Evolutionary conservation across 2,329 filamentous ascomycete species (phyloP), one percentile per base, ranked within the genome.

Genomic region (Sporothrix curviconia): DNA sequence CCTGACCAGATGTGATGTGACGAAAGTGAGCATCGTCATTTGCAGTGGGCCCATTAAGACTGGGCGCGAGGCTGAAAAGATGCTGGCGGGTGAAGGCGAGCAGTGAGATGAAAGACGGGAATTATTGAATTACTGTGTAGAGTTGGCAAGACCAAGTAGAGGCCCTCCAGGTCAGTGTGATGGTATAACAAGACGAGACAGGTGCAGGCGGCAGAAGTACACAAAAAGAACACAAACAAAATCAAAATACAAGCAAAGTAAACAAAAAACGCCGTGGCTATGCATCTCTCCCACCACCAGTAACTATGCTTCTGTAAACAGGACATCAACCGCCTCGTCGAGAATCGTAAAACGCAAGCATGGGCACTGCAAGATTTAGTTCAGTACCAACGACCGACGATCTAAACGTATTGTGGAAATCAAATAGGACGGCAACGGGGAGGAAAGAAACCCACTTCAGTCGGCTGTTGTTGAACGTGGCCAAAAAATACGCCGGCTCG

Each of bases 401-500:
- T n/a, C n/a, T n/a, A n/a, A n/a, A n/a, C n/a, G n/a, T n/a, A n/a
- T n/a, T n/a, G n/a, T n/a, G 22, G 15, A 3, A n/a, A 30, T 54
- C 19, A 56, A 1, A 49, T 8, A 3, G 17, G 8, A 28, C 55
- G 53, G 3, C 7, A 40, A 19, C 17, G 22, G 11, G n/a, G 34
- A 25, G 15, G 37, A 24, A 40, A 12, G 34, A 28, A 28, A 83
- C 86, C 77, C 75, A 92, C 88, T 97, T 96, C 64, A 99, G 76
- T 62, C 90, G 80, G 59, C 84, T 80, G 72, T 97, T 99, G 71
- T 99, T 99, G 64, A 97, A 76, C 46, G 89, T 91, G 9, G 91
- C 92, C n/a, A n/a, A 75, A 95, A 90, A 49, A 97, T 83, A 66
- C 92, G 87, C 64, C 92, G 82, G 62, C 91, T 92, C 22, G 94